Conservation (phyloP, 495 filamentous ascomycete genomes). For the Daldinia vernicosa region DNA sequence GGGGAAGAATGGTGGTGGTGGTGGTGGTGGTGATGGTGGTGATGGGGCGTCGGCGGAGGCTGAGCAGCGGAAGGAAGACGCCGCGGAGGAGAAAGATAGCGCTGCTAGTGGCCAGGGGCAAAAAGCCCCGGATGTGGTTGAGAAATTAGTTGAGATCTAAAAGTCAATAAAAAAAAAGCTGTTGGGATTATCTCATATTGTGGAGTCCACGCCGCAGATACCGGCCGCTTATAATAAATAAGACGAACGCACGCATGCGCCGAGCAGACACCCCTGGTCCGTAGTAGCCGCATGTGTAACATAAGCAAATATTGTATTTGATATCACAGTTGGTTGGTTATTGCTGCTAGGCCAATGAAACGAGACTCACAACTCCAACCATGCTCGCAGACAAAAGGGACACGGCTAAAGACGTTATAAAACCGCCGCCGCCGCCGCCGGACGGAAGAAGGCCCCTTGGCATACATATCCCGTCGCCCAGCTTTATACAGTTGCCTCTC, state of each 20-base stretch:
- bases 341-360: constrained; percentile 7
- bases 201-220: background rate
- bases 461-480: constrained; percentile 32
- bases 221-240: background rate
- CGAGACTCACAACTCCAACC: constrained; percentile 45
- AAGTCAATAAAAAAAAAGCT: background rate
- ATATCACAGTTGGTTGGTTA: constrained; percentile 18
- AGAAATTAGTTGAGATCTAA: constrained; percentile 33
- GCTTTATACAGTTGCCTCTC: constrained; percentile 44
- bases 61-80: background rate
- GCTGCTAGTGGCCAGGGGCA: background rate
- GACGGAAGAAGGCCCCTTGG: constrained; percentile 19
- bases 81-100: background rate
- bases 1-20: background rate
- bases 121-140: constrained; percentile 12
- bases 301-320: constrained; percentile 26
- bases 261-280: background rate
- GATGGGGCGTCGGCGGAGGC: background rate
- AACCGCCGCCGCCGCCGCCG: constrained; percentile 18
- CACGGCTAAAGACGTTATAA: constrained; percentile 34
- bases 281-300: background rate
- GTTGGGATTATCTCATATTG: background rate
- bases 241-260: background rate
- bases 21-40: background rate
- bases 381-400: constrained; percentile 45